These are phyloP conservation scores for Colletotrichum liaoningense DNA, from an alignment of 2,329 filamentous ascomycete species.

Conservation along the genomic window DNA sequence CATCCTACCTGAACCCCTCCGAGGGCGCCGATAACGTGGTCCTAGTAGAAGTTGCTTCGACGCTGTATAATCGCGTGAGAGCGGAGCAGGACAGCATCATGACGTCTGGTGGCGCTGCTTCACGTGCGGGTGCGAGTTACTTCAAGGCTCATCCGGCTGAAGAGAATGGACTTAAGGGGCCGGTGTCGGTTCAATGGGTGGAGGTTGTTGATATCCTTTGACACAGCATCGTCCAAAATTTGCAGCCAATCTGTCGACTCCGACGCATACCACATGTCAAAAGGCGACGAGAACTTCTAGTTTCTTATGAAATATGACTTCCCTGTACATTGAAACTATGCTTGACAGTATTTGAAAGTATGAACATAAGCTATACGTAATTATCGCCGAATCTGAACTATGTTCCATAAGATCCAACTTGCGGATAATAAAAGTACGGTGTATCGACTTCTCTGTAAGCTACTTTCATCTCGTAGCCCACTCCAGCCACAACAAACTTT, in stretches of 20 bases:
- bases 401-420: too few species aligned
- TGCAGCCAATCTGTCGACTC: background rate
- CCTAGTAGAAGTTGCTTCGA: background rate
- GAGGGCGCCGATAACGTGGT: background rate
- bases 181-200: background rate
- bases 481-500: background rate
- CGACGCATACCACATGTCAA: background rate
- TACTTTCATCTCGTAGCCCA: background rate
- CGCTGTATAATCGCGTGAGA: background rate
- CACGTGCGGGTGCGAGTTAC: background rate
- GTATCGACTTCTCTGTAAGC: background rate
- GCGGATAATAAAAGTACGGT: too few species aligned
- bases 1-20: background rate
- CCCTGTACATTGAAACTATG: background rate
- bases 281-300: background rate
- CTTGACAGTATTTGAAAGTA: background rate
- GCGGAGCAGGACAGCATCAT: background rate
- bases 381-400: too few species aligned
- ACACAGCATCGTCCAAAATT: background rate
- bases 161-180: background rate
- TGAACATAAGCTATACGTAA: too few species aligned
- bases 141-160: background rate
- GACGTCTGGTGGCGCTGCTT: background rate
- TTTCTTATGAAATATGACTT: background rate
- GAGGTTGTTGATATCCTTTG: background rate